phyloP scores from a whole-genome alignment of 495 filamentous ascomycete species.

The Aspergillus saccharolyticus region DNA sequence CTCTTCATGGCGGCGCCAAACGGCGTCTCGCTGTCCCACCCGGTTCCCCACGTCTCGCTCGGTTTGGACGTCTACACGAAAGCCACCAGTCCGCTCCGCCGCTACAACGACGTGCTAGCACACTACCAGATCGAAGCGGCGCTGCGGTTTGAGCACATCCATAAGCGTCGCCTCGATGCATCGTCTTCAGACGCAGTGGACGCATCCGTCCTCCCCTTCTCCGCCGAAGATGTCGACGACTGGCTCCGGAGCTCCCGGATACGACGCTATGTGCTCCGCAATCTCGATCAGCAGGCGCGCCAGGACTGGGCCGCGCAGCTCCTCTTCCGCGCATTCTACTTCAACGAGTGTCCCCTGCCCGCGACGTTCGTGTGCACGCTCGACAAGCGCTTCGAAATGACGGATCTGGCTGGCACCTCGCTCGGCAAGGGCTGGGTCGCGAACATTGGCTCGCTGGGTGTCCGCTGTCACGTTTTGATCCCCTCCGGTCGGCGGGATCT shows the following conservation, averaged over 20 bases:
- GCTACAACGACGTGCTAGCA: conserved; percentile 75
- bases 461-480: conserved; percentile 26
- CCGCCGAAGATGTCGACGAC: conserved; percentile 47
- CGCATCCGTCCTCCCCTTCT: conserved; percentile 57
- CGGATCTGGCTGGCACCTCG: conserved; percentile 25
- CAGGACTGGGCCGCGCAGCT: conserved; percentile 61
- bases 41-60: conserved; percentile 53
- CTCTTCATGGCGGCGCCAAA: conserved; percentile 41
- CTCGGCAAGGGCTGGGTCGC: conserved; percentile 19
- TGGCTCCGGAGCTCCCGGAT: conserved; percentile 32
- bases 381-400: conserved; percentile 27
- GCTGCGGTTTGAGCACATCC: conserved; percentile 60
- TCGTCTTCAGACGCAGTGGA: conserved; percentile 12
- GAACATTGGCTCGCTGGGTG: conserved; percentile 31
- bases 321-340: conserved; percentile 70
- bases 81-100: conserved; percentile 78
- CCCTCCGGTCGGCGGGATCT: conserved; percentile 26
- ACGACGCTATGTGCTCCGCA: conserved; percentile 29
- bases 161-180: conserved; percentile 48
- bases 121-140: conserved; percentile 92
- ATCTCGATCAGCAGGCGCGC: conserved; percentile 34
- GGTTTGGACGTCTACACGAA: conserved; percentile 70
- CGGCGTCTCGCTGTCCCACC: conserved; percentile 43
- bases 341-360: conserved; percentile 61
- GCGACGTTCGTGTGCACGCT: conserved; percentile 55